Percentiles rank a stretch among this genome's conserved stretches.
Conservation (phyloP, 2,329 filamentous ascomycete species). For the Colletotrichum navitas region DNA sequence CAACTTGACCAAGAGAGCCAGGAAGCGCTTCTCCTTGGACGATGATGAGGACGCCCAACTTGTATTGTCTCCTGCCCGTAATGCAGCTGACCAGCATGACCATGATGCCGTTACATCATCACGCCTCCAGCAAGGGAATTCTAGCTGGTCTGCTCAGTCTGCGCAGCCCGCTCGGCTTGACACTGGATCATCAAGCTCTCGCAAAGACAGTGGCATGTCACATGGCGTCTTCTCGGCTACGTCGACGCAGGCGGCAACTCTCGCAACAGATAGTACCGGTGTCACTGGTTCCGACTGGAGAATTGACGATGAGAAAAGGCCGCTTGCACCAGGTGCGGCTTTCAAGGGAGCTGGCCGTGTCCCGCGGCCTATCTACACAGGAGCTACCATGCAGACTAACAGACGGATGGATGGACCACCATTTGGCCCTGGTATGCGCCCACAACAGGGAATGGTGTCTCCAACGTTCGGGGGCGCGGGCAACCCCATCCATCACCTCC, state of each 20-base stretch:
- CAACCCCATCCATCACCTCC: slow-evolving; percentile 57
- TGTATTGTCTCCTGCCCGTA: slow-evolving; percentile 9
- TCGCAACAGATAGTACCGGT: slow-evolving; percentile 34
- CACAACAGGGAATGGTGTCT: slow-evolving; percentile 35
- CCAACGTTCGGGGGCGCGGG: slow-evolving; percentile 32
- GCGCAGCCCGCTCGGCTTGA: slow-evolving; percentile 24
- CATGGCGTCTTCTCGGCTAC: slow-evolving; percentile 26
- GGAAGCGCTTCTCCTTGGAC: slow-evolving; percentile 49
- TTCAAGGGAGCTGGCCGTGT: slow-evolving; percentile 24
- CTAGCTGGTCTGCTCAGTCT: slow-evolving; percentile 4
- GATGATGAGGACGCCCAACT: slow-evolving; percentile 51
- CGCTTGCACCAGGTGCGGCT: slow-evolving; percentile 21
- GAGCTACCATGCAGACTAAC: slow-evolving; percentile 16
- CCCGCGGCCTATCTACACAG: slow-evolving; percentile 25
- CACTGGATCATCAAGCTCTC: slow-evolving; percentile 17
- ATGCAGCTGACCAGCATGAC: slow-evolving; percentile 9
- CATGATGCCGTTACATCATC: neutral
- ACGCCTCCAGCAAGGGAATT: slow-evolving; percentile 10
- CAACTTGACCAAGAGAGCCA: slow-evolving; percentile 51
- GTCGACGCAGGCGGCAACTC: slow-evolving; percentile 36
- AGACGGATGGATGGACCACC: slow-evolving; percentile 46
- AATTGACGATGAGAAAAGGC: slow-evolving; percentile 35
- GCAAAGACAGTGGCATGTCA: slow-evolving; percentile 30
- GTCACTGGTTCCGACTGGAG: slow-evolving; percentile 22
- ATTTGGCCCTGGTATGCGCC: slow-evolving; percentile 28